phyloP scores from a whole-genome alignment of 495 filamentous ascomycete species.

The Penicillium soppii region DNA sequence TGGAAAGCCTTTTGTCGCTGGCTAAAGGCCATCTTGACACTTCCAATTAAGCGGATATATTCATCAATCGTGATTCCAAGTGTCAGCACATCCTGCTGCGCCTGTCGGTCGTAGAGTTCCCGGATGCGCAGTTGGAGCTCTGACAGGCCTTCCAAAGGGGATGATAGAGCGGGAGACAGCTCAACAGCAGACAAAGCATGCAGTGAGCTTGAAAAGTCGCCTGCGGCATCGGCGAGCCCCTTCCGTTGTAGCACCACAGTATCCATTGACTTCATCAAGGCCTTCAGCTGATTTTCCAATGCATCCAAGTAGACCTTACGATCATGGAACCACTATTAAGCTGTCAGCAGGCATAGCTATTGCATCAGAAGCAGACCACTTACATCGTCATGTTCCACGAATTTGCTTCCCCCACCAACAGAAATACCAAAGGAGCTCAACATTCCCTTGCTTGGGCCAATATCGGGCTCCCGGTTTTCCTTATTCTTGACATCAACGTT shows the following conservation, averaged over 20 bases:
- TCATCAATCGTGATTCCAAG: slow-evolving; percentile 97
- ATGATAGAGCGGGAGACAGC: slow-evolving; percentile 82
- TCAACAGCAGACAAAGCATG: slow-evolving; percentile 87
- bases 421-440: slow-evolving; percentile 79
- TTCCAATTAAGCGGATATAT: slow-evolving; percentile 93
- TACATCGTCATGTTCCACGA: slow-evolving; percentile 97
- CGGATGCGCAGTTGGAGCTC: slow-evolving; percentile 90
- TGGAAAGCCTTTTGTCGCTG: slow-evolving; percentile 96
- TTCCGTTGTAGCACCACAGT: slow-evolving; percentile 88
- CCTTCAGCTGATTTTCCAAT: slow-evolving; percentile 91
- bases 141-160: slow-evolving; percentile 83
- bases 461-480: slow-evolving; percentile 82
- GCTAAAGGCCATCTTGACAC: slow-evolving; percentile 84
- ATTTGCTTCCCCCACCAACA: slow-evolving; percentile 75
- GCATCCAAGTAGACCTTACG: slow-evolving; percentile 92
- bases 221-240: slow-evolving; percentile 86
- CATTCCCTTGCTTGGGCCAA: slow-evolving; percentile 90
- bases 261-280: slow-evolving; percentile 89
- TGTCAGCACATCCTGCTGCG: slow-evolving; percentile 94
- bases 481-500: slow-evolving; percentile 97
- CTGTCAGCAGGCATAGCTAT: slow-evolving; percentile 6
- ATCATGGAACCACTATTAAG: slow-evolving; percentile 89
- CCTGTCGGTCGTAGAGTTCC: slow-evolving; percentile 94
- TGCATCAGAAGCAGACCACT: slow-evolving; percentile 29
- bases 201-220: slow-evolving; percentile 88